These are phyloP conservation scores for Chaetomium sp. DNA, from an alignment of 2,329 filamentous ascomycete genomes.

Conservation along the genomic window DNA sequence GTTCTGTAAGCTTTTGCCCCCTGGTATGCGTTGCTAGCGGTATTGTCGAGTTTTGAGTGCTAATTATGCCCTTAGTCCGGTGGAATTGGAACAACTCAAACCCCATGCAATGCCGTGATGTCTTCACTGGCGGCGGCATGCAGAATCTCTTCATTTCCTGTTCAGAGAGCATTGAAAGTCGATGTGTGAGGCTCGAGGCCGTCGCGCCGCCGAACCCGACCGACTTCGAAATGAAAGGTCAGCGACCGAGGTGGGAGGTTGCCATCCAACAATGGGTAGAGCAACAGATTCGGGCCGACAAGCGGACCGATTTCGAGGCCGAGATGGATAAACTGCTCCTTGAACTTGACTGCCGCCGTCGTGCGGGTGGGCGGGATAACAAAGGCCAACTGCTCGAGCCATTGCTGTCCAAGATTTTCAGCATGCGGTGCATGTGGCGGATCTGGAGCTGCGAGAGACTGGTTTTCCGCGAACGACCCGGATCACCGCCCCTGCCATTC, in stretches of 20 bases:
- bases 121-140: background rate
- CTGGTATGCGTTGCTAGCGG: too few species aligned
- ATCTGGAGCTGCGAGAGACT: conserved; percentile 18
- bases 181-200: conserved; percentile 3
- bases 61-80: conserved; percentile 3
- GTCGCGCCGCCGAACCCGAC: conserved; percentile 5
- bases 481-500: background rate
- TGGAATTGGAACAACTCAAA: conserved; percentile 14
- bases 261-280: conserved; percentile 11
- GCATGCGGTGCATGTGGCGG: conserved; percentile 21
- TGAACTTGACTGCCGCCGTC: background rate
- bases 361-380: background rate
- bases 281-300: conserved; percentile 9
- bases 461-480: conserved; percentile 1
- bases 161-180: conserved; percentile 6
- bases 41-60: background rate
- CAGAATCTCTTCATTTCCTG: conserved; percentile 8
- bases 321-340: conserved; percentile 18
- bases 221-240: background rate
- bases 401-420: conserved; percentile 13
- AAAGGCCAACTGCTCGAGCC: background rate
- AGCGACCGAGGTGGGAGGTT: background rate
- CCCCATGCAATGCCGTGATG: conserved; percentile 3
- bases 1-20: conserved; percentile 8
- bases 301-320: conserved; percentile 7